Evolutionary conservation across 352 stramenopile genomes (phyloP).

Genomic region (Phytophthora niederhauseri): DNA sequence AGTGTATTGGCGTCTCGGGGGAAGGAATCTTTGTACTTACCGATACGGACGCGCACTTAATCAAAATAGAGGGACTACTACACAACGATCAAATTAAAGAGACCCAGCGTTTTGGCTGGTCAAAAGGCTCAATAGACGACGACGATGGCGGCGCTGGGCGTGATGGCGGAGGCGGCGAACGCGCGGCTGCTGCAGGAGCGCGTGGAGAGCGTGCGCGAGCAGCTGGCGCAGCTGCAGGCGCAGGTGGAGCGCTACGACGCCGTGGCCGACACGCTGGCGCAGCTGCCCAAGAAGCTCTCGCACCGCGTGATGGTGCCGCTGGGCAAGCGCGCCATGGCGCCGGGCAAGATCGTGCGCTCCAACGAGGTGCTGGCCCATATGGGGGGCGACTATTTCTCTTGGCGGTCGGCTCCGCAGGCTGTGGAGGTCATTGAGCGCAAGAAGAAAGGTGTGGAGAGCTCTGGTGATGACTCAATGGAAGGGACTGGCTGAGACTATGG

Average conservation of each 20-base stretch:
- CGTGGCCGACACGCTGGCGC: constrained; percentile 56
- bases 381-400: constrained; percentile 84
- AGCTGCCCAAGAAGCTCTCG: constrained; percentile 80
- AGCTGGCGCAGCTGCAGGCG: constrained; percentile 59
- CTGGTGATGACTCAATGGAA: background rate
- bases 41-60: too few relatives aligned
- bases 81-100: background rate
- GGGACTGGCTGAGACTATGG: background rate
- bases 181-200: constrained; percentile 68
- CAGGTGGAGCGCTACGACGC: constrained; percentile 60
- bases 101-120: background rate
- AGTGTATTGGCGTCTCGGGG: background rate
- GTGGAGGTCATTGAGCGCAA: constrained; percentile 75
- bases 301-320: constrained; percentile 86
- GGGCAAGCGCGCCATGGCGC: constrained; percentile 84
- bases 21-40: constrained; percentile 17
- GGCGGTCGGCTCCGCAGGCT: constrained; percentile 68
- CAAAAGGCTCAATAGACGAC: background rate
- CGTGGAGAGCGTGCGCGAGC: constrained; percentile 58
- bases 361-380: constrained; percentile 87
- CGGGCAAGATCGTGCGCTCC: constrained; percentile 81
- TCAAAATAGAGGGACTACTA: too few relatives aligned
- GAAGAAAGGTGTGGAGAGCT: constrained; percentile 59
- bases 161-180: constrained; percentile 54
- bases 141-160: constrained; percentile 34